These are phyloP conservation scores for Didymella keratinophila DNA, from an alignment of 2,329 filamentous ascomycete genomes.

Conservation along the genomic window DNA sequence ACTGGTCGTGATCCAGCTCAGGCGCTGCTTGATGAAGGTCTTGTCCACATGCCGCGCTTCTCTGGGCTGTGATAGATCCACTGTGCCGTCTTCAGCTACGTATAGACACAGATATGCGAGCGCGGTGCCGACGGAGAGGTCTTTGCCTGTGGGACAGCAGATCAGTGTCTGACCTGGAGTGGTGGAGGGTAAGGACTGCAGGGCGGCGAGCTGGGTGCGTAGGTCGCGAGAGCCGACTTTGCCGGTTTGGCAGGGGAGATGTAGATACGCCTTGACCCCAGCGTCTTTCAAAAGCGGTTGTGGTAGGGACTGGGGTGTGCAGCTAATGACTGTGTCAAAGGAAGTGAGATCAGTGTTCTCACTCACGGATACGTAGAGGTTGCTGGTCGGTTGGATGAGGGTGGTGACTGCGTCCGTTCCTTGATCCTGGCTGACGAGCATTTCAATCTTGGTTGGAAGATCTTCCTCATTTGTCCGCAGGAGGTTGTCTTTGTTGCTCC, in stretches of 20 bases:
- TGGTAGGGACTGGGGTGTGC: conserved; percentile 52
- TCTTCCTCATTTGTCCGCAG: conserved; percentile 72
- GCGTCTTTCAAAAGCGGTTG: conserved; percentile 15
- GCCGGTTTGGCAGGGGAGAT: conserved; percentile 71
- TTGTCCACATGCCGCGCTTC: conserved; percentile 66
- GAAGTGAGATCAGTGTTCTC: conserved; percentile 47
- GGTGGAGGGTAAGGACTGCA: conserved; percentile 62
- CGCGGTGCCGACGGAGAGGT: conserved; percentile 79
- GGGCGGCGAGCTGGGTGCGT: conserved; percentile 71
- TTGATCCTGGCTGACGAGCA: conserved; percentile 46
- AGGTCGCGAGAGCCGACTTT: conserved; percentile 86
- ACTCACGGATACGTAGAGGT: conserved; percentile 53
- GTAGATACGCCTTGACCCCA: conserved; percentile 57
- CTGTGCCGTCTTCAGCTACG: conserved; percentile 68
- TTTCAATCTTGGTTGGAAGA: conserved; percentile 60
- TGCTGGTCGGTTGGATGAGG: conserved; percentile 52
- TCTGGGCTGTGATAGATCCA: conserved; percentile 5
- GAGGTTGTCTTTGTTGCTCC: conserved; percentile 70
- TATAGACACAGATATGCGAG: conserved; percentile 79
- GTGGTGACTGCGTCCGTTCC: conserved; percentile 40
- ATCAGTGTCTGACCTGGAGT: conserved; percentile 52
- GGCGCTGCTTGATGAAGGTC: conserved; percentile 74
- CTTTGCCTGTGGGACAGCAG: conserved; percentile 78
- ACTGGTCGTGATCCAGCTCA: conserved; percentile 83
- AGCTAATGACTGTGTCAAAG: conserved; percentile 54